phyloP scores from a whole-genome alignment of 805 yeast genomes.

The Candida nanaspora region DNA sequence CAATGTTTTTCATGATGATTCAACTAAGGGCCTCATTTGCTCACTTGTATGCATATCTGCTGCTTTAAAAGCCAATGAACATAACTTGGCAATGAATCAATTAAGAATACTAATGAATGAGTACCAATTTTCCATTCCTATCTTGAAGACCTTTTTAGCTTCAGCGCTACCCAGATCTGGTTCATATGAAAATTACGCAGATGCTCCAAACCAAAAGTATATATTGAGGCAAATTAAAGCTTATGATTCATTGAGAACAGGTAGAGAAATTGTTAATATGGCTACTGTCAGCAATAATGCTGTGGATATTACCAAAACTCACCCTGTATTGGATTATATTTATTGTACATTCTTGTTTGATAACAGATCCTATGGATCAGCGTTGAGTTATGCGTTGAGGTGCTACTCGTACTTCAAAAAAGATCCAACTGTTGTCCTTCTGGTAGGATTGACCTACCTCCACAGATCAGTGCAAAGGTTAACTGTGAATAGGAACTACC shows the following conservation, averaged over 20 bases:
- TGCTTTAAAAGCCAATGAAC: slow-evolving; percentile 37
- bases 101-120: slow-evolving; percentile 58
- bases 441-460: slow-evolving; percentile 72
- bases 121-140: slow-evolving; percentile 69
- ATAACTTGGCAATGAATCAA: slow-evolving; percentile 44
- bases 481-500: slow-evolving; percentile 79
- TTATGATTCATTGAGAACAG: slow-evolving; percentile 59
- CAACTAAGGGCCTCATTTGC: slow-evolving; percentile 50
- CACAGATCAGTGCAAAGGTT: slow-evolving; percentile 91
- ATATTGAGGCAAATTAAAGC: slow-evolving; percentile 87
- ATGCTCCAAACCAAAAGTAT: slow-evolving; percentile 83
- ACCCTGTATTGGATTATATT: slow-evolving; percentile 53
- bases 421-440: slow-evolving; percentile 74
- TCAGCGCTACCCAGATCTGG: slow-evolving; percentile 26
- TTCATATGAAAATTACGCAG: slow-evolving; percentile 39
- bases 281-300: slow-evolving; percentile 59
- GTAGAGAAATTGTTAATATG: slow-evolving; percentile 62
- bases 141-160: slow-evolving; percentile 58
- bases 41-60: slow-evolving; percentile 64
- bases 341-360: slow-evolving; percentile 78
- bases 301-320: slow-evolving; percentile 44
- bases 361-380: slow-evolving; percentile 75
- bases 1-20: slow-evolving; percentile 68
- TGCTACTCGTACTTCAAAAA: slow-evolving; percentile 58
- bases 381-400: slow-evolving; percentile 69